Conservation (phyloP, 2,329 filamentous ascomycete species). For the Gnomoniopsis smithogilvyi region DNA sequence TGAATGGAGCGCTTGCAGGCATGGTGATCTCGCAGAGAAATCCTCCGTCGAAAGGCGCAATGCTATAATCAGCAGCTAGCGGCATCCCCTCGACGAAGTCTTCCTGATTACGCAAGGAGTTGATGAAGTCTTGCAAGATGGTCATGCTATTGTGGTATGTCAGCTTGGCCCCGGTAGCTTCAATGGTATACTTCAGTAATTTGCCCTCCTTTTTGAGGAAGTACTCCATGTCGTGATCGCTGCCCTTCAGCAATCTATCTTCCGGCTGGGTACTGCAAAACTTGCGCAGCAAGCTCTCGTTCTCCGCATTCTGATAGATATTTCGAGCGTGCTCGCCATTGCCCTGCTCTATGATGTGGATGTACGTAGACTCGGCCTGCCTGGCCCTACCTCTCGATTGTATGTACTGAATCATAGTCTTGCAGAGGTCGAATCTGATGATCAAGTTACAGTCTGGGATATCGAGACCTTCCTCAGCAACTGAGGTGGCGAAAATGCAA, state of each 20-base stretch:
- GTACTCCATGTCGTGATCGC: constrained; percentile 53
- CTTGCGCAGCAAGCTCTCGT: constrained; percentile 62
- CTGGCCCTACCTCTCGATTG: constrained; percentile 88
- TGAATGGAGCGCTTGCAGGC: constrained; percentile 70
- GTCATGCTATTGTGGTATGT: constrained; percentile 73
- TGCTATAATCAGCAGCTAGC: constrained; percentile 55
- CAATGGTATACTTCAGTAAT: constrained; percentile 57
- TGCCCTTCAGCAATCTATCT: constrained; percentile 65
- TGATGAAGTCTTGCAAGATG: constrained; percentile 70
- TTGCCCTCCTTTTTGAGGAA: constrained; percentile 48
- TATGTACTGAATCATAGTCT: constrained; percentile 90
- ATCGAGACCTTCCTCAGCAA: constrained; percentile 66
- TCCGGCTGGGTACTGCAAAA: constrained; percentile 75
- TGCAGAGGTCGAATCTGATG: constrained; percentile 80
- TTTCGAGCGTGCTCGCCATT: constrained; percentile 59
- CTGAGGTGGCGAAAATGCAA: constrained; percentile 64
- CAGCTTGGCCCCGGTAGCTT: constrained; percentile 69
- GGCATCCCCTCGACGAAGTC: constrained; percentile 25
- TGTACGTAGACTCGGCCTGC: constrained; percentile 72
- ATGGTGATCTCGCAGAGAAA: constrained; percentile 78
- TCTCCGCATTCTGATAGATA: constrained; percentile 57
- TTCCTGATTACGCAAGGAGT: constrained; percentile 55
- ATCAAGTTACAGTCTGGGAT: constrained; percentile 66
- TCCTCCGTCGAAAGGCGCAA: constrained; percentile 51
- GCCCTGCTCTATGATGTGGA: constrained; percentile 75